Evolutionary conservation across 495 filamentous ascomycete genomes (phyloP), one percentile per base, ranked within the genome.

Genomic region (Terfezia boudieri): DNA sequence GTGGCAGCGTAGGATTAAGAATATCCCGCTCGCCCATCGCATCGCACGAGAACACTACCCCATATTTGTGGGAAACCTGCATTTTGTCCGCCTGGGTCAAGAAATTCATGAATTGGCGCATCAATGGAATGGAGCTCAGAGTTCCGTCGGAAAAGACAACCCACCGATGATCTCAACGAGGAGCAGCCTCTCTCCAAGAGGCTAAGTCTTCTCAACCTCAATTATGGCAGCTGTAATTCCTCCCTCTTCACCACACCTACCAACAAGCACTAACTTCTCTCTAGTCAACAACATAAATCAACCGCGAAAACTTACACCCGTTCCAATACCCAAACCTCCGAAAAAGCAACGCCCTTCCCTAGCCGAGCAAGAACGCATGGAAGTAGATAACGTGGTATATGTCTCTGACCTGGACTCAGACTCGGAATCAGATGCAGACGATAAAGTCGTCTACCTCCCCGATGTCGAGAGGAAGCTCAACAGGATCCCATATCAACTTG

Each of bases 361-460:
- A 5, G 49, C 58, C 49, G 65, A 67, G n/a, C 68, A 73, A 56
- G 81, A 88, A 59, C 58, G 66, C 37, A 93, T 98, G 90, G 74
- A 84, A 52, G 68, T 96, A 53, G 90, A 98, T 69, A 81, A 94
- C 66, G 81, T 87, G 55, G 76, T 94, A 53, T 98, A 87, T 71
- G 86, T 98, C 63, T 76, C 88, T 71, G 77, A 90, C 64, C 71
- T 98, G 23, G 90, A 93, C 59, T 83, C 76, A 53, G 89, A 98
- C 69, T 74, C 95, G 43, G 81, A 83, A 8, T 62, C 70, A 23
- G 76, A 79, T 20, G 60, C 64, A 48, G 66, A 67, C 52, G 69
- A 69, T 53, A 73, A 69, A 52, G 69, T 92, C 11, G 69, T 86
- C 54, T 86, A 94, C 67, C 70, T 90, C 0, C 80, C 88, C 1